Evolutionary conservation across 371 early-diverging fungal genomes (phyloP).

Genomic region (Parasitella parasitica): DNA sequence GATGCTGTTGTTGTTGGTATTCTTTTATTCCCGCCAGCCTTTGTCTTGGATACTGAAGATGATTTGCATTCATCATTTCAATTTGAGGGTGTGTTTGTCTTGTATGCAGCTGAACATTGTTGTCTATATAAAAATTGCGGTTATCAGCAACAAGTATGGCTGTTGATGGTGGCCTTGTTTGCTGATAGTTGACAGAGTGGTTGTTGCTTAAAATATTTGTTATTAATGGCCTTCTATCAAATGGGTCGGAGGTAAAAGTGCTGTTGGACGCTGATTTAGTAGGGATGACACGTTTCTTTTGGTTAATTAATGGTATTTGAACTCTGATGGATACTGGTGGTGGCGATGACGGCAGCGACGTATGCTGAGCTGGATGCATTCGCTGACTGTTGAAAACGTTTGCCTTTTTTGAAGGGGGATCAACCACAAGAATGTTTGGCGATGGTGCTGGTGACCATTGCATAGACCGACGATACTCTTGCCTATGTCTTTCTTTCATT

Average conservation of each 20-base stretch:
- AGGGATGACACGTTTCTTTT: not conserved
- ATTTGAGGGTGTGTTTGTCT: not conserved
- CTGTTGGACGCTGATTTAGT: not conserved
- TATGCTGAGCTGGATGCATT: not conserved
- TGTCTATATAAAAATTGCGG: not conserved
- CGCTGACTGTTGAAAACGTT: not conserved
- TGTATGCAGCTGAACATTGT: not conserved
- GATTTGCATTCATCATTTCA: not conserved
- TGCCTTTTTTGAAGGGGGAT: not conserved
- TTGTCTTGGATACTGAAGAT: not conserved
- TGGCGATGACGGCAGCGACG: not conserved
- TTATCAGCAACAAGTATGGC: not conserved
- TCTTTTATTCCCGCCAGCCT: not conserved
- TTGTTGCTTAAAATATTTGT: not conserved
- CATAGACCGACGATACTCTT: conserved; percentile 12
- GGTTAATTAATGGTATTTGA: not conserved
- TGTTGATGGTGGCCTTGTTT: not conserved
- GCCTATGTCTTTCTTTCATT: conserved; percentile 24
- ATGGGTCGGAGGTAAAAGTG: not conserved
- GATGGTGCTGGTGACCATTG: not conserved
- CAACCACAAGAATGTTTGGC: not conserved
- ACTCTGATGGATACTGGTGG: not conserved
- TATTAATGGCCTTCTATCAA: not conserved
- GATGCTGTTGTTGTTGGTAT: not conserved
- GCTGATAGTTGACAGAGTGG: not conserved